Percentiles rank a stretch among this genome's conserved stretches.
Conservation (phyloP, 495 filamentous ascomycete genomes). For the Neurospora sp. region DNA sequence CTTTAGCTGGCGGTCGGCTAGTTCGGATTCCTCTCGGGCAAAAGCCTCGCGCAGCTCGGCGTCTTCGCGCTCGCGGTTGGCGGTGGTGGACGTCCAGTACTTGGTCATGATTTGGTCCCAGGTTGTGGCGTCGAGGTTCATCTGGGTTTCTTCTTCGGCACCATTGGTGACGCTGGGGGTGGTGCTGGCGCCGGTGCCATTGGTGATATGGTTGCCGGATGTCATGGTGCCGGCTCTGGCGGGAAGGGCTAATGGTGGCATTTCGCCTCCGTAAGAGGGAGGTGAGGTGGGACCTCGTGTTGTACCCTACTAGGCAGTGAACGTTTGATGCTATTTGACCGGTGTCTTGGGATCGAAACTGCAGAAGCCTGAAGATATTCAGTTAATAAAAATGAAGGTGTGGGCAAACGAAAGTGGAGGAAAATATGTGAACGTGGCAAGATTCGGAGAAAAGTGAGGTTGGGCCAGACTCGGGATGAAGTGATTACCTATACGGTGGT, state of each 20-base stretch:
- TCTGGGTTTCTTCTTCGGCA: neutral
- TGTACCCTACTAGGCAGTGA: neutral
- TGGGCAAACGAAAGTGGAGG: neutral
- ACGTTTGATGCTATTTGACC: neutral
- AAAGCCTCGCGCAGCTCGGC: neutral
- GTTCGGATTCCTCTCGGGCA: neutral
- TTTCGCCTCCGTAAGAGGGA: neutral
- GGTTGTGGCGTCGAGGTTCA: neutral
- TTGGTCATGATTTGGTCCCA: constrained; percentile 22
- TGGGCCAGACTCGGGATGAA: neutral
- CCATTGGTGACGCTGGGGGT: neutral
- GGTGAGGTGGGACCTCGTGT: neutral
- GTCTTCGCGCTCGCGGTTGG: constrained; percentile 11
- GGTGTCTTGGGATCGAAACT: neutral
- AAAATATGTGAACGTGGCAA: neutral
- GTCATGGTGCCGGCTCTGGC: neutral
- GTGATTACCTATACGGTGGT: neutral
- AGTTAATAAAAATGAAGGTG: neutral
- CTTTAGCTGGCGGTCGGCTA: neutral
- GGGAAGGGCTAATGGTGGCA: neutral
- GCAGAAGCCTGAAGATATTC: neutral
- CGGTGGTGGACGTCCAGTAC: constrained; percentile 12
- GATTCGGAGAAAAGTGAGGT: neutral
- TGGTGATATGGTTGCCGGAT: neutral
- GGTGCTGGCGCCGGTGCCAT: neutral